These are phyloP conservation scores for Gentiana macrophylla DNA, from an alignment of 257 asterid genomes.

Conservation along the genomic window DNA sequence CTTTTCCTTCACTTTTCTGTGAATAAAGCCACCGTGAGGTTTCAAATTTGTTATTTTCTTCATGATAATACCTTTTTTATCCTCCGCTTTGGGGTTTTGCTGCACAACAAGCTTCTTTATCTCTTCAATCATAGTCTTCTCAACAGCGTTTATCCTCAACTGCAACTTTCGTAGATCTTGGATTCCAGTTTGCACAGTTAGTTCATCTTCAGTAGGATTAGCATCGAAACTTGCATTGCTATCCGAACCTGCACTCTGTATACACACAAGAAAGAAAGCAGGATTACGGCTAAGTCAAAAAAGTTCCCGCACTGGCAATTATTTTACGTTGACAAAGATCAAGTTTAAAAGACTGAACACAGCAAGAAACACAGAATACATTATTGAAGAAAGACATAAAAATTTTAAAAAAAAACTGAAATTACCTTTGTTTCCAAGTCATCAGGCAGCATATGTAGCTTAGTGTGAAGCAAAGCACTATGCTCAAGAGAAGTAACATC, in stretches of 20 bases:
- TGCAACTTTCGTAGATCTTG: conserved; percentile 46
- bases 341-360: too few species aligned
- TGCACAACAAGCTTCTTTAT: conserved; percentile 12
- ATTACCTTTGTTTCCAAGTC: conserved; percentile 52
- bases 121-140: conserved; percentile 42
- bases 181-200: conserved; percentile 19
- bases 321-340: too few species aligned
- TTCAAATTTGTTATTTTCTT: conserved; percentile 35
- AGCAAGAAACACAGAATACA: too few species aligned
- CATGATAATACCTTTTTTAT: conserved; percentile 5
- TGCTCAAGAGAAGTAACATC: conserved; percentile 60
- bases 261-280: not conserved
- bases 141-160: conserved; percentile 42
- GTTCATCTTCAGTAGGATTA: conserved; percentile 22
- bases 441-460: conserved; percentile 17
- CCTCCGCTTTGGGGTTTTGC: conserved; percentile 18
- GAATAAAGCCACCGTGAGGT: conserved; percentile 23
- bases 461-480: conserved; percentile 40
- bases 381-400: too few species aligned
- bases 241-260: conserved; percentile 8
- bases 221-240: conserved; percentile 9
- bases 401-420: too few species aligned
- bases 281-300: not conserved
- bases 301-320: not conserved
- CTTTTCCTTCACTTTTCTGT: conserved; percentile 24